Base-by-base conservation (phyloP, 495 filamentous ascomycete species). In the Penicillium robsamsonii region DNA sequence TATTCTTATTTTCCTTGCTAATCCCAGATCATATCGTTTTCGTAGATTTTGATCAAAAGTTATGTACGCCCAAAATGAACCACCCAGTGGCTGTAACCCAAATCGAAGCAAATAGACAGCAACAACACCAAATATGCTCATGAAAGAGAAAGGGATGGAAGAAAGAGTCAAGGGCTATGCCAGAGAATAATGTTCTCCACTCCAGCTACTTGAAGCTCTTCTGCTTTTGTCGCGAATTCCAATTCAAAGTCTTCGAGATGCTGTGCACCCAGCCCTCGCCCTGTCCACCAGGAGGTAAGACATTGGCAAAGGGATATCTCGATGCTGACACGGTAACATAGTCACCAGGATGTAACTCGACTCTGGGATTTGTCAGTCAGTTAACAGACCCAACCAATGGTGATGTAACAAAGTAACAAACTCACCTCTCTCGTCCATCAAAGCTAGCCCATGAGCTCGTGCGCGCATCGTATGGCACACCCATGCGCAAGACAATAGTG, bases 381-480 rank as follows among this genome's bases (percentile, higher is more conserved):
- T 17, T 10, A 20, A 38, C n/a, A 57, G 10, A 31, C 9, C 18
- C 17, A 9, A 25, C 15, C 15, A 46, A 22, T 38, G 45, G n/a
- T 27, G 18, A 30, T 45, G 18, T 12, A 37, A 40, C 13, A 17
- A 38, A 37, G 33, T 22, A n/a, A 17, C 3, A 8, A 30, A 35
- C 35, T 24, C 56, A 83, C 81, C 91, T 84, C 70, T 96, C 90
- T 65, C 91, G 84, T 10, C 94, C 94, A 68, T 98, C 94, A 73
- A 98, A 98, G 69, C 91, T 96, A 37, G 92, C 95, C 95, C 95
- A 98, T 46, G 87, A 91, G 58, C 84, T 87, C 13, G 92, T 89
- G 20, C 94, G 80, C 6, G 91, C 89, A 71, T 96, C 87, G 66
- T 96, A 96, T 0, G 94, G 94, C 29, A 98, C 95, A 11, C 91